Evolutionary conservation across 2,329 filamentous ascomycete species (phyloP).

Genomic region (Colletotrichum sp.): DNA sequence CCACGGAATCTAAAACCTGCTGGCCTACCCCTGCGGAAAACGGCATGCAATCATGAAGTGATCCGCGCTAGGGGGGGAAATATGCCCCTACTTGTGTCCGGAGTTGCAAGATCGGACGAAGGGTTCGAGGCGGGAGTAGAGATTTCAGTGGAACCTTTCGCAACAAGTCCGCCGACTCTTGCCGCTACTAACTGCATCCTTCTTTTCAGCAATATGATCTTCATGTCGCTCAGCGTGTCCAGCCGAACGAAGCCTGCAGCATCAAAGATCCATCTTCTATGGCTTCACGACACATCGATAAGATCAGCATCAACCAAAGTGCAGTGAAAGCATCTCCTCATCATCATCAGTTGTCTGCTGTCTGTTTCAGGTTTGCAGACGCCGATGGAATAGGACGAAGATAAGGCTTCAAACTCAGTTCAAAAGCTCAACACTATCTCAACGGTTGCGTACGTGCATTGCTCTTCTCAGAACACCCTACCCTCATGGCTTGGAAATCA

Average conservation of each 20-base stretch:
- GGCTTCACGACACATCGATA: neutral
- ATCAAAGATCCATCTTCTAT: neutral
- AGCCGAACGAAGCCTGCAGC: rapidly evolving
- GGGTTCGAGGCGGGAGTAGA: neutral
- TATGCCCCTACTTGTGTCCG: neutral
- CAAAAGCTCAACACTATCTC: neutral
- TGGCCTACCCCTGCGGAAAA: neutral
- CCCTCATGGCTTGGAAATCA: neutral
- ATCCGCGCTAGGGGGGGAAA: neutral
- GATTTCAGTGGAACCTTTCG: neutral
- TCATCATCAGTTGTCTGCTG: neutral
- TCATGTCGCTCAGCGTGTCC: rapidly evolving
- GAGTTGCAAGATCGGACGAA: neutral
- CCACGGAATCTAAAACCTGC: neutral
- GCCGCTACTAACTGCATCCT: neutral
- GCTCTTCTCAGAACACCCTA: neutral
- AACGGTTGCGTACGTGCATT: neutral
- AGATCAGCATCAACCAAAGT: neutral
- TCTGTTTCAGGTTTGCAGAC: neutral
- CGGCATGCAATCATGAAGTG: neutral
- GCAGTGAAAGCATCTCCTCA: neutral
- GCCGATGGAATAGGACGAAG: neutral
- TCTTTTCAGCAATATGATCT: neutral
- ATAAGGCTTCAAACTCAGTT: neutral
- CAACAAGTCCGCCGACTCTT: neutral